A percentile compares a stretch with the other conserved stretches of the same genome.
Evolutionary conservation across 805 yeast species (phyloP).

Genomic region (Saturnispora quitensis): DNA sequence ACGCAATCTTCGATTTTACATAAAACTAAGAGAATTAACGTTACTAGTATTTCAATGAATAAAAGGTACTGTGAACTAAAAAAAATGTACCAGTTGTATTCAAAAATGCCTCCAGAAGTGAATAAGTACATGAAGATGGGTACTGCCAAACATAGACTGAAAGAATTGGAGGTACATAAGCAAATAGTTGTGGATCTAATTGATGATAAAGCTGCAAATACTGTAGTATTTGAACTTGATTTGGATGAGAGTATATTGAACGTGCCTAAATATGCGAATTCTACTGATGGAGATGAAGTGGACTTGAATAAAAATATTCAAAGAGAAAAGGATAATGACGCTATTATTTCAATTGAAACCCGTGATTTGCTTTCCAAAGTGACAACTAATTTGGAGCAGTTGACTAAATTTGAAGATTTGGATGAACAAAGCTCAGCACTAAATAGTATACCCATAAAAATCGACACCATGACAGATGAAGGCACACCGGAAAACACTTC

Average conservation of each 20-base stretch:
- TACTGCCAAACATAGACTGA: slow-evolving; percentile 32
- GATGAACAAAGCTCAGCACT: no score
- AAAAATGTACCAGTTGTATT: slow-evolving; percentile 42
- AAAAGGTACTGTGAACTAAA: slow-evolving; percentile 64
- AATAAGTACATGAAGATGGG: slow-evolving; percentile 42
- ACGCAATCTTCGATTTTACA: not conserved
- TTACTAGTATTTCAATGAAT: slow-evolving; percentile 45
- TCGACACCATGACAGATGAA: no score
- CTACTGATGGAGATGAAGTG: not conserved
- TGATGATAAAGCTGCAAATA: not conserved
- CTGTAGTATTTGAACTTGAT: slow-evolving; percentile 6
- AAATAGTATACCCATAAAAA: not conserved
- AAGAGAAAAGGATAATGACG: not conserved
- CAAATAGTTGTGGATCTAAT: slow-evolving; percentile 8
- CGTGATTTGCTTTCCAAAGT: not conserved
- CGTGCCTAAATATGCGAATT: not conserved
- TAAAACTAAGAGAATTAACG: slow-evolving; percentile 35
- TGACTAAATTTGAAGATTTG: not conserved
- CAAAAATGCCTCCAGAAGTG: slow-evolving; percentile 23
- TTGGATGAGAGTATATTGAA: not conserved
- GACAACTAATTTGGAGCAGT: not conserved
- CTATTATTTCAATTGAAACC: not conserved
- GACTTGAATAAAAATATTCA: not conserved
- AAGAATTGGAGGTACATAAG: slow-evolving; percentile 43
- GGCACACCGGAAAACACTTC: no score